A percentile compares a stretch with the other conserved stretches of the same genome.
Evolutionary conservation across 108 stramenopile genomes (phyloP).

Genomic region (Cyclotella cryptica): DNA sequence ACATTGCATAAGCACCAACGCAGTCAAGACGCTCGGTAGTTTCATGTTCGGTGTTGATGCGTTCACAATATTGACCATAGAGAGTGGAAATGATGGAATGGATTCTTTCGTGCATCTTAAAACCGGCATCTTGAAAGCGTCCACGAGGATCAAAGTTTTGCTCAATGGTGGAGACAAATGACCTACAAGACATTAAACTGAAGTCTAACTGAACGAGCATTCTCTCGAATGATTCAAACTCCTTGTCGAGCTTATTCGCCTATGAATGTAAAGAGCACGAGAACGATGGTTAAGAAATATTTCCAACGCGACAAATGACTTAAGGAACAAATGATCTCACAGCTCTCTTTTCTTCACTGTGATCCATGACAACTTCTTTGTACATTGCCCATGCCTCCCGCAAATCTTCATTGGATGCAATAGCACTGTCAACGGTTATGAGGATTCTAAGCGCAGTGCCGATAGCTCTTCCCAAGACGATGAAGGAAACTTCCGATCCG

Average conservation of each 20-base stretch:
- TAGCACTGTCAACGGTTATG: conserved; percentile 51
- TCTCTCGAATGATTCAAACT: conserved; percentile 58
- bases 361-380: conserved; percentile 59
- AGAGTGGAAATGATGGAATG: conserved; percentile 43
- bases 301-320: not conserved
- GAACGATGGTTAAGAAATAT: not conserved
- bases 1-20: conserved; percentile 60
- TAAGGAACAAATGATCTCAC: conserved; percentile 13
- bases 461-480: conserved; percentile 48
- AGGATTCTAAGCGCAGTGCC: conserved; percentile 44
- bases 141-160: conserved; percentile 64
- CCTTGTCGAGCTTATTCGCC: conserved; percentile 31
- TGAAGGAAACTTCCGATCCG: conserved; percentile 25
- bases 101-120: conserved; percentile 40
- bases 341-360: conserved; percentile 42
- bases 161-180: conserved; percentile 55
- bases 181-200: conserved; percentile 51
- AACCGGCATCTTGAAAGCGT: conserved; percentile 36
- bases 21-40: conserved; percentile 52
- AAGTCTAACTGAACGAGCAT: conserved; percentile 59
- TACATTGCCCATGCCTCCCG: conserved; percentile 62
- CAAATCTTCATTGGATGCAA: conserved; percentile 54
- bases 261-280: not conserved
- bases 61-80: conserved; percentile 47
- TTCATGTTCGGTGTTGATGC: conserved; percentile 53